Conservation (phyloP, 2,329 filamentous ascomycete genomes). For the Cyphellophora attinorum region DNA sequence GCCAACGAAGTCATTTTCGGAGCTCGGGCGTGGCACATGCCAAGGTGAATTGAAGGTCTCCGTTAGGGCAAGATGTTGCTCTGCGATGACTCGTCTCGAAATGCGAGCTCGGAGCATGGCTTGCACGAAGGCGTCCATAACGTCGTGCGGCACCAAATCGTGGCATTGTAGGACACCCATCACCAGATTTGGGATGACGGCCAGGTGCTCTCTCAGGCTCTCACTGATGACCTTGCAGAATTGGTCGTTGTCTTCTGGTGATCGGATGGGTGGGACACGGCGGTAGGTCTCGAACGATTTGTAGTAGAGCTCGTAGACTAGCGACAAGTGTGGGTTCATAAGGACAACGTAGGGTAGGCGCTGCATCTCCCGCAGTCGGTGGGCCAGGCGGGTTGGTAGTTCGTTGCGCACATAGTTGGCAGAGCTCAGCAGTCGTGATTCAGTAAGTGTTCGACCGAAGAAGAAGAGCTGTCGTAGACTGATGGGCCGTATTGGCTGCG, state of each 20-base stretch:
- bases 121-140: conserved; percentile 92
- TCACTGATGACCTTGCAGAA: conserved; percentile 73
- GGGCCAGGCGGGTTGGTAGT: conserved; percentile 82
- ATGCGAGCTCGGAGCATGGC: conserved; percentile 85
- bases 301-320: conserved; percentile 96
- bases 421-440: conserved; percentile 79
- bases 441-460: conserved; percentile 87
- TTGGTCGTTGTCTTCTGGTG: conserved; percentile 77
- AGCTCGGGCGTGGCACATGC: conserved; percentile 73
- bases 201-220: conserved; percentile 77
- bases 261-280: conserved; percentile 71
- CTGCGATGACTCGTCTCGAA: conserved; percentile 89
- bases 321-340: conserved; percentile 85
- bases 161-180: conserved; percentile 91
- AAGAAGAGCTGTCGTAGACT: conserved; percentile 94
- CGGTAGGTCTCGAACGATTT: conserved; percentile 89
- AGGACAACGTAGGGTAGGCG: conserved; percentile 91
- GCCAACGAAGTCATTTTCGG: conserved; percentile 76
- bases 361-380: conserved; percentile 95
- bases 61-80: conserved; percentile 90
- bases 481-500: conserved; percentile 86
- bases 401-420: conserved; percentile 97
- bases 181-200: conserved; percentile 85
- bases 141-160: conserved; percentile 66
- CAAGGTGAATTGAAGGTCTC: conserved; percentile 87